Percentiles rank a stretch among this genome's conserved stretches.
Conservation (phyloP, 208 protist species). For the Acanthamoeba triangularis region DNA sequence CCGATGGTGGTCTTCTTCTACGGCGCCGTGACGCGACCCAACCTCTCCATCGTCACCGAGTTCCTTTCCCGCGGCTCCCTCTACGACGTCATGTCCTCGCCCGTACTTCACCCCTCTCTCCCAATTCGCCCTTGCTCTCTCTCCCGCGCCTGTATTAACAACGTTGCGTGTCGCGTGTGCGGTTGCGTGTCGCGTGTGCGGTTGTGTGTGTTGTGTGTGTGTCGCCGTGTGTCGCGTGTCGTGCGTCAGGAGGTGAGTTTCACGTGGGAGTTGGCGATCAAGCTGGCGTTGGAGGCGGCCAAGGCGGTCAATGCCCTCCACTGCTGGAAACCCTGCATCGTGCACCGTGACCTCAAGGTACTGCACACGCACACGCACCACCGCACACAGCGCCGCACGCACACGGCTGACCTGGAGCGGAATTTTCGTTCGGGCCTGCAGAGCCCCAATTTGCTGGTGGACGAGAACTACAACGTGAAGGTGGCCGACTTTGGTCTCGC, state of each 20-base stretch:
- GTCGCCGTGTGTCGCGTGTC: too few relatives aligned
- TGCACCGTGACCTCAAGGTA: constrained; percentile 68
- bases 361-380: background rate
- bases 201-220: background rate
- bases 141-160: too few relatives aligned
- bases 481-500: constrained; percentile 79
- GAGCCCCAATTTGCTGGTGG: constrained; percentile 77
- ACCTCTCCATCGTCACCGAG: constrained; percentile 70
- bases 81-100: constrained; percentile 39
- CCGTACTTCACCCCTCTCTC: background rate
- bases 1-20: constrained; percentile 67
- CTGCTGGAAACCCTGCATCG: constrained; percentile 65
- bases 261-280: constrained; percentile 3
- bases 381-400: background rate
- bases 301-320: constrained; percentile 54
- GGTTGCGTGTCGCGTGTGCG: too few relatives aligned
- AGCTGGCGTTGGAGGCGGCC: constrained; percentile 31
- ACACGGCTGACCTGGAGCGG: background rate
- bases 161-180: too few relatives aligned
- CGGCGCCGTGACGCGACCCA: constrained; percentile 20
- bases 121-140: background rate
- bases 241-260: background rate
- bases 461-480: constrained; percentile 77
- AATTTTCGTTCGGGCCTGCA: background rate
- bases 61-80: constrained; percentile 40